A percentile compares a stretch with the other conserved stretches of the same genome.
These are phyloP conservation scores for Paradendryphiella salina DNA, from an alignment of 2,329 filamentous ascomycete species.

Conservation along the genomic window DNA sequence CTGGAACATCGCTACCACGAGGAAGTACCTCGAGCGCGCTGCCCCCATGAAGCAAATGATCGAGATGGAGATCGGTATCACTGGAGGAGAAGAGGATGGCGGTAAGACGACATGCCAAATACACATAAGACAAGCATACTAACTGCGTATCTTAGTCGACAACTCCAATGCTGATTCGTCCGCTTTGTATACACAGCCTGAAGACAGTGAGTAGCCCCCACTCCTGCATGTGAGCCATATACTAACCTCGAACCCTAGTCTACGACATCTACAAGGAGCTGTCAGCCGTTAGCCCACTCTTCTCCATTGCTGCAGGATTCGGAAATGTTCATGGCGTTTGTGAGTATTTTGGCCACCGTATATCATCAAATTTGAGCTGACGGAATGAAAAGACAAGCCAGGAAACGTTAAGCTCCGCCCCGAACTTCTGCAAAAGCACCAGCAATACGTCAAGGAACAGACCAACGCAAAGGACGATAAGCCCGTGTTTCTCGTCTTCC, in stretches of 20 bases:
- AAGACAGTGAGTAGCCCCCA: conserved; percentile 14
- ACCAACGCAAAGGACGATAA: conserved; percentile 15
- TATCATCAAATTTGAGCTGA: too few species aligned
- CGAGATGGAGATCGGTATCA: conserved; percentile 88
- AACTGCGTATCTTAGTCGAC: conserved; percentile 54
- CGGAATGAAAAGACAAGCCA: conserved; percentile 35
- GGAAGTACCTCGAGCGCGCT: conserved; percentile 77
- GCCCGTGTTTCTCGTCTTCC: conserved; percentile 99
- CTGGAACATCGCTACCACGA: conserved; percentile 87
- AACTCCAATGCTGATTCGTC: too few species aligned
- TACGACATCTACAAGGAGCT: conserved; percentile 62
- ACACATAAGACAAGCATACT: too few species aligned
- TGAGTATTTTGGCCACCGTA: too few species aligned
- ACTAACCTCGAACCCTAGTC: too few species aligned
- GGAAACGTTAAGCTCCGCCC: conserved; percentile 71
- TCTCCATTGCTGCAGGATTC: conserved; percentile 82
- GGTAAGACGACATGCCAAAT: too few species aligned
- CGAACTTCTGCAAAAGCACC: conserved; percentile 95
- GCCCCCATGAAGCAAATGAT: conserved; percentile 96
- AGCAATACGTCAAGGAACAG: conserved; percentile 85
- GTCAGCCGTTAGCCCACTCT: conserved; percentile 83
- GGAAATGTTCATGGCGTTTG: conserved; percentile 86
- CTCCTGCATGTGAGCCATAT: too few species aligned
- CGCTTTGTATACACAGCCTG: conserved; percentile 22
- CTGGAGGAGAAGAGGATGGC: conserved; percentile 95